These are phyloP conservation scores for Moniliella sp. DNA, from an alignment of 1,284 basidiomycete genomes.

Conservation along the genomic window DNA sequence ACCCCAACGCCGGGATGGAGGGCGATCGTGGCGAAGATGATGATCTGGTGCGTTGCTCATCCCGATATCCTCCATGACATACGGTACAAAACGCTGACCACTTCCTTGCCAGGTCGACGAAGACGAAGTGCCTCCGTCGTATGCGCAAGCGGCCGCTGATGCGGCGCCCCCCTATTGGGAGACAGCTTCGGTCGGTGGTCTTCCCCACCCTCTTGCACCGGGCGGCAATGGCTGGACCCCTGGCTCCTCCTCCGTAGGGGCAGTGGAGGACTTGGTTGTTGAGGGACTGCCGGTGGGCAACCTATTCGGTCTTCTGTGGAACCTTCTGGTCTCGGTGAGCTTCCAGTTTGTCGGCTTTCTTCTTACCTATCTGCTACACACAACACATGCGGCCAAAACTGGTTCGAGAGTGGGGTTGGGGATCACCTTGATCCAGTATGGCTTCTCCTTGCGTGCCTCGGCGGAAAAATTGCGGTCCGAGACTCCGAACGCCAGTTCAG, in stretches of 20 bases:
- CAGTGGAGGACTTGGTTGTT: conserved; percentile 40
- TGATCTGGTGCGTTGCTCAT: conserved; percentile 53
- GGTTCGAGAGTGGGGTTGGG: conserved; percentile 84
- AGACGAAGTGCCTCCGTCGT: conserved; percentile 46
- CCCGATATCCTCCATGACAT: conserved; percentile 29
- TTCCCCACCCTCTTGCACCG: conserved; percentile 38
- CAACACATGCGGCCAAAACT: conserved; percentile 77
- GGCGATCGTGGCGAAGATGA: conserved; percentile 44
- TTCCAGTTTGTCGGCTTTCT: conserved; percentile 68
- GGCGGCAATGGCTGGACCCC: conserved; percentile 30
- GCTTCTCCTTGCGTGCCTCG: conserved; percentile 52
- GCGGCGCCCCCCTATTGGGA: conserved; percentile 91
- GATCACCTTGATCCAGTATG: conserved; percentile 65
- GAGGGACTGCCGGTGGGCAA: conserved; percentile 43
- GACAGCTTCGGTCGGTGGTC: conserved; percentile 52
- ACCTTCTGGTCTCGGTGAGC: conserved; percentile 67
- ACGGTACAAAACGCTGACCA: conserved; percentile 1
- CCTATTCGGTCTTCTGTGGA: conserved; percentile 52
- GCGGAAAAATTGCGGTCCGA: conserved; percentile 9
- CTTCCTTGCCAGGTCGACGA: conserved; percentile 1
- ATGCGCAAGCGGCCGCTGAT: conserved; percentile 67
- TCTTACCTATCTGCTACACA: conserved; percentile 33
- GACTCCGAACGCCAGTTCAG: not conserved
- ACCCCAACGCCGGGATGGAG: conserved; percentile 1
- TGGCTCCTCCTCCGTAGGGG: conserved; percentile 22